Evolutionary conservation across 2,329 filamentous ascomycete species (phyloP).

Genomic region (Rhynchosporium secalis): DNA sequence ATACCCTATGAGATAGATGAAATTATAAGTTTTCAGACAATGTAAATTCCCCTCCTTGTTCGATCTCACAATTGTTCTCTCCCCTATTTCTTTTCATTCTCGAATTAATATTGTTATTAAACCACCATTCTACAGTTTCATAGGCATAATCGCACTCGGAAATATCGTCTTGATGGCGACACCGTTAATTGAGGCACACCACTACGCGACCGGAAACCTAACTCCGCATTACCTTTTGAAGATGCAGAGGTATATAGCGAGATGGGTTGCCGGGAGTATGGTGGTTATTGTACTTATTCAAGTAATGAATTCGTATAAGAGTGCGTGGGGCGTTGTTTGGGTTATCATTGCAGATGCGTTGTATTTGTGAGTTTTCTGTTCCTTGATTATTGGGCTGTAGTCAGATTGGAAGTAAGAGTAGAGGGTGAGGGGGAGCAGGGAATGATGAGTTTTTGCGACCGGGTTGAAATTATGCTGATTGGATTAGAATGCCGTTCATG

Average conservation of each 20-base stretch:
- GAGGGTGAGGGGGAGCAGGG: neutral
- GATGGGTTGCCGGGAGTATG: slow-evolving; percentile 4
- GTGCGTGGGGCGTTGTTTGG: neutral
- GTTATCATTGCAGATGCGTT: slow-evolving; percentile 1
- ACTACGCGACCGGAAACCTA: slow-evolving; percentile 10
- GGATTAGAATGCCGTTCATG: neutral
- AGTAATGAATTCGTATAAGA: neutral
- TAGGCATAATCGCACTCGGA: neutral
- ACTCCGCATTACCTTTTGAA: neutral
- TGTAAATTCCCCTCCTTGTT: neutral
- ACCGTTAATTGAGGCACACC: slow-evolving; percentile 2
- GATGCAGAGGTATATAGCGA: slow-evolving; percentile 10
- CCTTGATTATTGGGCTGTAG: neutral
- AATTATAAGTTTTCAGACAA: neutral
- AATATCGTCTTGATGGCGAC: slow-evolving; percentile 4
- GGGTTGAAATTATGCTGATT: neutral
- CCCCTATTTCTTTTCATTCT: neutral
- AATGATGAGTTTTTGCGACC: neutral
- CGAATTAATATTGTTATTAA: neutral
- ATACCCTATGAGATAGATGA: slow-evolving; percentile 3
- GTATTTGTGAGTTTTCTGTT: slow-evolving; percentile 4
- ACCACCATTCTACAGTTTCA: neutral
- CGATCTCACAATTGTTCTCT: neutral
- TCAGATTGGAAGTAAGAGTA: no score
- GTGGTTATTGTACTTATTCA: neutral